These are phyloP conservation scores for Silene conica DNA, from an alignment of 148 eudicot genomes.

Conservation along the genomic window DNA sequence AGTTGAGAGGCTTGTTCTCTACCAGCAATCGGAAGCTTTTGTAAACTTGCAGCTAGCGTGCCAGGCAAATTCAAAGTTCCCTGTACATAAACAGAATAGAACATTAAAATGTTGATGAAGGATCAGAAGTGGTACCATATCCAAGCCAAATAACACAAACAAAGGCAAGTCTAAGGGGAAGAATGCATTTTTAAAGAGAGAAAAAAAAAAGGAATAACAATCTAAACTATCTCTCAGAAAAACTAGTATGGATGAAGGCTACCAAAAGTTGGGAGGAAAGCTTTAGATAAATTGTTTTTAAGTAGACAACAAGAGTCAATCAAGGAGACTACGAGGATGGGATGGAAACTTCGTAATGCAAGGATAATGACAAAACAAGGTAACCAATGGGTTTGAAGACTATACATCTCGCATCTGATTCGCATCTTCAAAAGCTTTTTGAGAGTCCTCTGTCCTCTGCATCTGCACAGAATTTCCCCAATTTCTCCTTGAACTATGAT, in stretches of 20 bases:
- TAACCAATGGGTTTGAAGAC: conserved; percentile 23
- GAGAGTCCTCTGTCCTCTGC: conserved; percentile 30
- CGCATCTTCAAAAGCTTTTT: conserved; percentile 38
- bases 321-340: not conserved
- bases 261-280: not conserved
- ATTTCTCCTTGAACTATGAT: conserved; percentile 37
- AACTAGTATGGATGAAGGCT: not conserved
- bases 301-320: not conserved
- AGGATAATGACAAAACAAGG: not conserved
- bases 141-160: not conserved
- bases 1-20: conserved; percentile 32
- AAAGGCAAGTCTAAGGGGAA: not conserved
- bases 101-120: not conserved
- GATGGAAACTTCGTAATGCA: not conserved
- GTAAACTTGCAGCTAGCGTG: conserved; percentile 15
- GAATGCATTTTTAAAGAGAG: not conserved
- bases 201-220: not conserved
- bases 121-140: not conserved
- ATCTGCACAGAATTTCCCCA: conserved; percentile 33
- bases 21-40: conserved; percentile 17
- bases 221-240: not conserved
- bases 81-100: conserved; percentile 35
- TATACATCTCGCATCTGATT: conserved; percentile 44
- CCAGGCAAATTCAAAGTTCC: conserved; percentile 44
- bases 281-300: not conserved